Evolutionary conservation across 176 grass and related monocot species (phyloP).

Genomic region (Carex pumila): DNA sequence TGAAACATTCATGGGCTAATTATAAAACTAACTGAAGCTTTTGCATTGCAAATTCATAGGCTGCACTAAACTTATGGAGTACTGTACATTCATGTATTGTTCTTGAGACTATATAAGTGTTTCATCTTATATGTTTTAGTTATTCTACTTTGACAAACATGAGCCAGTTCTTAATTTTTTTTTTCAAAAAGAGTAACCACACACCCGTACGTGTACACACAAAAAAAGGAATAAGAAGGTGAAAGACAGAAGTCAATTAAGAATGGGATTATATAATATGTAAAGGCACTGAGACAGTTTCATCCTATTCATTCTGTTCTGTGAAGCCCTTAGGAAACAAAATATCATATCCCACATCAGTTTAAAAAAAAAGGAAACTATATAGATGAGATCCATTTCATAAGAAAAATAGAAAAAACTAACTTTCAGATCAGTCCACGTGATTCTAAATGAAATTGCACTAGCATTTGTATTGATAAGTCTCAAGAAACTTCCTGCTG

Average conservation of each 20-base stretch:
- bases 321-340: neutral
- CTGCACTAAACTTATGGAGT: neutral
- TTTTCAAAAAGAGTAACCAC: neutral
- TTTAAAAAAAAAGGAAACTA: neutral
- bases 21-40: neutral
- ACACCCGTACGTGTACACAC: neutral
- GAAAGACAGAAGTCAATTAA: neutral
- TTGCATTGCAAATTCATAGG: neutral
- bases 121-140: neutral
- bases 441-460: neutral
- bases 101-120: neutral
- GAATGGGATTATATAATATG: neutral
- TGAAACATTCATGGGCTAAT: neutral
- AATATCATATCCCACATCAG: neutral
- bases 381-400: neutral
- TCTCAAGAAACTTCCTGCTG: neutral
- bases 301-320: neutral
- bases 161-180: too few relatives aligned
- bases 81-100: neutral
- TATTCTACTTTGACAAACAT: neutral
- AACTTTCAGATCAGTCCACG: neutral
- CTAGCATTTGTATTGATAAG: neutral
- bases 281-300: neutral
- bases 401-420: neutral
- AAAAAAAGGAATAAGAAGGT: conserved; percentile 2